phyloP scores from a whole-genome alignment of 1,139 yeast genomes.

The Geotrichum aggregatum region DNA sequence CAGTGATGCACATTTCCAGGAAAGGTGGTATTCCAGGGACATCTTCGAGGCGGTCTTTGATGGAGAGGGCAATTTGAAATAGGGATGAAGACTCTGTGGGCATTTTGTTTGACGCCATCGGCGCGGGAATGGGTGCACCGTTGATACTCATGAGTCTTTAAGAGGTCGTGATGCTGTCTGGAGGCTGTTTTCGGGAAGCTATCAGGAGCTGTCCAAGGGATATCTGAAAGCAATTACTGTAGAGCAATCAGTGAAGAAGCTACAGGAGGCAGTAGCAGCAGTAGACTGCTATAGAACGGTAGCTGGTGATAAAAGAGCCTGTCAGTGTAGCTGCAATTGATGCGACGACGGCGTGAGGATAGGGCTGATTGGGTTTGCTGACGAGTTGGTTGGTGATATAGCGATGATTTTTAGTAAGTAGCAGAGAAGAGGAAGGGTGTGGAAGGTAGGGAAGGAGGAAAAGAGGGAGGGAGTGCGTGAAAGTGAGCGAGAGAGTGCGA shows the following conservation, averaged over 20 bases:
- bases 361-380: no score
- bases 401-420: neutral
- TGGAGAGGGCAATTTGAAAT: conserved; percentile 61
- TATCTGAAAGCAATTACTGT: no score
- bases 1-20: conserved; percentile 45
- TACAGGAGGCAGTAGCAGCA: neutral
- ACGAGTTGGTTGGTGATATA: no score
- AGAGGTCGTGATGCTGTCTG: neutral
- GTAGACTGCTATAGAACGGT: neutral
- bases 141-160: conserved; percentile 10
- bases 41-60: conserved; percentile 55
- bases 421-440: neutral
- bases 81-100: conserved; percentile 46
- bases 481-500: neutral
- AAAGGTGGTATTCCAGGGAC: conserved; percentile 73
- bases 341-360: no score
- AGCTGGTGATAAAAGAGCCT: neutral
- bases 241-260: no score
- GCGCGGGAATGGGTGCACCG: conserved; percentile 19
- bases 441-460: neutral
- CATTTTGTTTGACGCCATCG: conserved; percentile 17
- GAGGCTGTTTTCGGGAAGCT: neutral
- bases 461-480: neutral
- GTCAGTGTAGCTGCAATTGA: neutral
- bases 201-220: no score